Base-by-base conservation (phyloP, 768 basidiomycete genomes). In the Mrakia frigida region DNA sequence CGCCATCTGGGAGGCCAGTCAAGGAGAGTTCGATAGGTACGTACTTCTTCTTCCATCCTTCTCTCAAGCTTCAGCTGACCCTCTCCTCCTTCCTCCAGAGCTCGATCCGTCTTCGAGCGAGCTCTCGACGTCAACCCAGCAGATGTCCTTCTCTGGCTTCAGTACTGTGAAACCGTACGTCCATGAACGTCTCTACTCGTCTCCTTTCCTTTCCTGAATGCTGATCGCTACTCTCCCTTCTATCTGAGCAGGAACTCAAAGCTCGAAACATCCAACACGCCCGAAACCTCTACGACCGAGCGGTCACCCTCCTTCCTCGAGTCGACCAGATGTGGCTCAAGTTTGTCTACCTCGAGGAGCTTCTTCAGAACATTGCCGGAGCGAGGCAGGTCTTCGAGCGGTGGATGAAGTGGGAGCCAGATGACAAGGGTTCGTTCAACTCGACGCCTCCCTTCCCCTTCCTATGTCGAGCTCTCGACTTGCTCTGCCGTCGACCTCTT, bases 371-470 rank as follows among this genome's bases (percentile, higher is more conserved):
- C 81, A 90, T 99, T 43, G 89, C 95, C 0, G 97, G 97, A 53
- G 94, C 95, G 1, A 90, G 97, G 13, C 96, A 98, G 82, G 93
- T 98, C 74, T 99, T 98, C 78, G 97, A 99, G 83, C 88, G 97
- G 65, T 99, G 97, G 97, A 96, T 98, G 94, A 89, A 93, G 79
- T 98, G 97, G 97, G 97, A 98, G 82, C 97, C 97, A 0, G 95
- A 98, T 81, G 97, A 98, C 88, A 98, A 73, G 74, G 69, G 50
- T 72, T 33, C 35, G 43, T 56, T n/a, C 63, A 21, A 65, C 3
- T 33, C 33, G 11, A 28, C 28, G 13, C 60, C 60, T 61, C 28
- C 60, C 63, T 35, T 33, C 33, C 63, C 31, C 37, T 31, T 35
- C 37, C 63, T 7, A 18, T 60, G 23, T 31, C 63, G 28, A 31